Evolutionary conservation across 768 basidiomycete genomes (phyloP).

Genomic region (Lenzites betulinus): DNA sequence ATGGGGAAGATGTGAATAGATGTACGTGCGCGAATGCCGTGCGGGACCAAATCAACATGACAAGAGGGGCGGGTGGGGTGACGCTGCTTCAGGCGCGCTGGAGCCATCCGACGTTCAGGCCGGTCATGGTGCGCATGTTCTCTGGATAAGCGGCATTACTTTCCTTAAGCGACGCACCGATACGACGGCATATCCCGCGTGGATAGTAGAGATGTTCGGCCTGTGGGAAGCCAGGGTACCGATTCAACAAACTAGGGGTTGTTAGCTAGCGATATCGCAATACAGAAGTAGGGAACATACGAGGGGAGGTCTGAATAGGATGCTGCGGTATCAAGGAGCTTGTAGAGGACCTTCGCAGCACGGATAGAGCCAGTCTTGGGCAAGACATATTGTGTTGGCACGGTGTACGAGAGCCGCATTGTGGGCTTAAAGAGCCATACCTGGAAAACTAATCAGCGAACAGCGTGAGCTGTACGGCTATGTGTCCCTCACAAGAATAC

Average conservation of each 20-base stretch:
- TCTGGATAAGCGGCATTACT: conserved; percentile 79
- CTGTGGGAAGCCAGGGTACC: conserved; percentile 82
- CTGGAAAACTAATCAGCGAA: conserved; percentile 39
- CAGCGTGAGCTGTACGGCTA: background rate
- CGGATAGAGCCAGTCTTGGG: conserved; percentile 62
- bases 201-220: conserved; percentile 90
- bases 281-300: conserved; percentile 37
- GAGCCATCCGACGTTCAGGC: conserved; percentile 82
- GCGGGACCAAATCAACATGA: background rate
- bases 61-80: background rate
- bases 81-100: conserved; percentile 31
- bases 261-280: background rate
- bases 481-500: conserved; percentile 65
- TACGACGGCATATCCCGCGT: conserved; percentile 67
- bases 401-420: conserved; percentile 75
- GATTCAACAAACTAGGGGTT: conserved; percentile 53
- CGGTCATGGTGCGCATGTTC: conserved; percentile 76
- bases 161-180: conserved; percentile 71
- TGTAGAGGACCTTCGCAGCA: conserved; percentile 86
- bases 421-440: conserved; percentile 95
- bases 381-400: conserved; percentile 53
- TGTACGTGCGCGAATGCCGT: background rate
- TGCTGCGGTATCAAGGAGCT: conserved; percentile 66
- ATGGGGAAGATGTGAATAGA: conserved; percentile 7
- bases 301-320: conserved; percentile 52